Percentiles rank a stretch among this genome's conserved stretches.
Conservation (phyloP, 1,284 basidiomycete genomes). For the Pseudozyma sp. region DNA sequence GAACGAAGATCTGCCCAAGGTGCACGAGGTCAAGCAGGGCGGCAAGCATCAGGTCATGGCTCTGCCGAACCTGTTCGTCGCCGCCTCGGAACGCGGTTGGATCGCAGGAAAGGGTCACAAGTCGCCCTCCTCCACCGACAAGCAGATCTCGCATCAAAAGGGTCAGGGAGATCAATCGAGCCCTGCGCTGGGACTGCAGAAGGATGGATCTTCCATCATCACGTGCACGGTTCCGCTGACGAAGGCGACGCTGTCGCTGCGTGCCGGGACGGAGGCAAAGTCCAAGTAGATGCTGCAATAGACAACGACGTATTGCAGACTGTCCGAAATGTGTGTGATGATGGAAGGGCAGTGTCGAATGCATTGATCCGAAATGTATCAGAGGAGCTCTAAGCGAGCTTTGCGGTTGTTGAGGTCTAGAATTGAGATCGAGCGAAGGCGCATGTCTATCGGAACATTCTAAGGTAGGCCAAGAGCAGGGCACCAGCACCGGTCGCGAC, state of each 20-base stretch:
- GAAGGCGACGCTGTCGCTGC: constrained; percentile 31
- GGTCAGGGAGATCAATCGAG: constrained; percentile 1
- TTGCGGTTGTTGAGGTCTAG: not conserved
- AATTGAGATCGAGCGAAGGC: not conserved
- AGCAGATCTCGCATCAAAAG: constrained; percentile 10
- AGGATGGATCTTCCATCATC: constrained; percentile 36
- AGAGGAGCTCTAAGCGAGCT: too few relatives aligned
- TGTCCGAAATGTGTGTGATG: not conserved
- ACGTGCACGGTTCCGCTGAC: constrained; percentile 41
- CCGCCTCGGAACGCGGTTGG: constrained; percentile 54
- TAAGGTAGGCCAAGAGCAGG: constrained; percentile 83
- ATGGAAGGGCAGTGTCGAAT: not conserved
- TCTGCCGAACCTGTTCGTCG: constrained; percentile 54
- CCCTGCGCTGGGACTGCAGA: constrained; percentile 24
- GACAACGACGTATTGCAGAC: not conserved
- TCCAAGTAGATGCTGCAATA: constrained; percentile 6
- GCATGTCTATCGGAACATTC: constrained; percentile 68
- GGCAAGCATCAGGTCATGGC: constrained; percentile 52
- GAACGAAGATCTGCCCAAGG: constrained; percentile 25
- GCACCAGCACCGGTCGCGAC: constrained; percentile 87
- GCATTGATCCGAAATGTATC: too few relatives aligned
- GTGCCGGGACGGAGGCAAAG: constrained; percentile 5
- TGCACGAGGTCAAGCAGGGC: constrained; percentile 13
- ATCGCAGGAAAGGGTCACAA: constrained; percentile 43
- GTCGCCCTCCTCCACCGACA: constrained; percentile 1